phyloP scores from a whole-genome alignment of 805 yeast species.

The Starmera amethionina region DNA sequence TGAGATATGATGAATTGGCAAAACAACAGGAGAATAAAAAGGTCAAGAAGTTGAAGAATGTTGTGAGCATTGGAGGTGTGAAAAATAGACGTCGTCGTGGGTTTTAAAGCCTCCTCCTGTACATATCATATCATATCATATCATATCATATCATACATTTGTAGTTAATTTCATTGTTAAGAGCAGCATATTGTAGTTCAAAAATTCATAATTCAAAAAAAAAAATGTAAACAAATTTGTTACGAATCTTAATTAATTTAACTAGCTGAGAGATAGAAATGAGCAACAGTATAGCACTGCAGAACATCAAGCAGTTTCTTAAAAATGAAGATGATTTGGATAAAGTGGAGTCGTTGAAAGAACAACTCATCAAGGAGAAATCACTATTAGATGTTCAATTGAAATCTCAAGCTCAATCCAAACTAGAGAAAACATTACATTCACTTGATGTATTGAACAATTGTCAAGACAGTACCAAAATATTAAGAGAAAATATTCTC shows the following conservation, averaged over 20 bases:
- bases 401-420: conserved; percentile 57
- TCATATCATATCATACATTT: too few species aligned
- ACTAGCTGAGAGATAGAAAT: too few species aligned
- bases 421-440: conserved; percentile 44
- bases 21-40: conserved; percentile 4
- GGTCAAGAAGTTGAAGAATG: conserved; percentile 6
- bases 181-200: too few species aligned
- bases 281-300: conserved; percentile 10
- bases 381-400: conserved; percentile 61
- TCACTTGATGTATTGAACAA: conserved; percentile 27
- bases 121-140: neutral
- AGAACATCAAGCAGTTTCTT: conserved; percentile 22
- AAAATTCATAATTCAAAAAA: too few species aligned
- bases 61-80: conserved; percentile 14
- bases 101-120: conserved; percentile 5
- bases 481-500: conserved; percentile 34
- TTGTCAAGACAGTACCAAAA: conserved; percentile 37
- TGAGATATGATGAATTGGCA: conserved; percentile 6
- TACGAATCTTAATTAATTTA: too few species aligned
- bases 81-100: conserved; percentile 17
- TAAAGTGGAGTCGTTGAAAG: conserved; percentile 40
- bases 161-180: too few species aligned
- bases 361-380: conserved; percentile 58
- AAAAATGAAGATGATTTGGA: conserved; percentile 41
- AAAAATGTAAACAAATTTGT: too few species aligned